These are phyloP conservation scores for Candida loeiensis DNA, from an alignment of 805 yeast genomes.

Conservation along the genomic window DNA sequence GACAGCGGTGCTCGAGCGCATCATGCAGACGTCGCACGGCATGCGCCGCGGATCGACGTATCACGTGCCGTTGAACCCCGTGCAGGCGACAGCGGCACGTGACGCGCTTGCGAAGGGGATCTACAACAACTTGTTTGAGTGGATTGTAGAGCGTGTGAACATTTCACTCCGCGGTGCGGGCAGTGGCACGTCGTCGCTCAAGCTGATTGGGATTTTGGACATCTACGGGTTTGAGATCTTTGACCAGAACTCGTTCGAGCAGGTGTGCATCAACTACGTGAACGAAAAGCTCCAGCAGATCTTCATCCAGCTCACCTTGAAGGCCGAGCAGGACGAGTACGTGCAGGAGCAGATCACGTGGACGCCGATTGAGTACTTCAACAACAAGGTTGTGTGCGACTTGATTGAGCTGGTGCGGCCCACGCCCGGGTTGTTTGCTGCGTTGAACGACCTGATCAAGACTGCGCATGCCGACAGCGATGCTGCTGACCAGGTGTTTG, in stretches of 20 bases:
- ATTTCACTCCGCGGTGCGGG: conserved; percentile 53
- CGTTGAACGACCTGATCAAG: conserved; percentile 93
- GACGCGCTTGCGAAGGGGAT: conserved; percentile 95
- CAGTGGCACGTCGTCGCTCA: conserved; percentile 40
- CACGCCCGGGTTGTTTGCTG: conserved; percentile 89
- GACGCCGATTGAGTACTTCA: conserved; percentile 96
- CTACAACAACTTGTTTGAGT: conserved; percentile 87
- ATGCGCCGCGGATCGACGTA: conserved; percentile 87
- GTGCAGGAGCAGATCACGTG: conserved; percentile 92
- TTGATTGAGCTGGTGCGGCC: conserved; percentile 91
- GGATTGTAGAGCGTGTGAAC: conserved; percentile 94
- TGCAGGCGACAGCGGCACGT: conserved; percentile 91
- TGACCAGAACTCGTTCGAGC: conserved; percentile 93
- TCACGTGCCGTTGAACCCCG: conserved; percentile 87
- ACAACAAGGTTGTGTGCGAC: conserved; percentile 95
- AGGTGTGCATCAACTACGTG: conserved; percentile 91
- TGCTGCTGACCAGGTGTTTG: conserved; percentile 96
- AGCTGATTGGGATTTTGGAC: conserved; percentile 90
- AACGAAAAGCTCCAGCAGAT: conserved; percentile 95
- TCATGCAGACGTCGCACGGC: conserved; percentile 88
- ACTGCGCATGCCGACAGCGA: conserved; percentile 97
- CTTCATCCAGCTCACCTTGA: conserved; percentile 90
- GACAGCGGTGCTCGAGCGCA: conserved; percentile 71
- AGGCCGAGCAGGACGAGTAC: conserved; percentile 97
- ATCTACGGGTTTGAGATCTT: conserved; percentile 96